Percentiles rank a stretch among this genome's conserved stretches.
These are phyloP conservation scores for Cryptococcus sp. DNA, from an alignment of 1,284 basidiomycete species.

Conservation along the genomic window DNA sequence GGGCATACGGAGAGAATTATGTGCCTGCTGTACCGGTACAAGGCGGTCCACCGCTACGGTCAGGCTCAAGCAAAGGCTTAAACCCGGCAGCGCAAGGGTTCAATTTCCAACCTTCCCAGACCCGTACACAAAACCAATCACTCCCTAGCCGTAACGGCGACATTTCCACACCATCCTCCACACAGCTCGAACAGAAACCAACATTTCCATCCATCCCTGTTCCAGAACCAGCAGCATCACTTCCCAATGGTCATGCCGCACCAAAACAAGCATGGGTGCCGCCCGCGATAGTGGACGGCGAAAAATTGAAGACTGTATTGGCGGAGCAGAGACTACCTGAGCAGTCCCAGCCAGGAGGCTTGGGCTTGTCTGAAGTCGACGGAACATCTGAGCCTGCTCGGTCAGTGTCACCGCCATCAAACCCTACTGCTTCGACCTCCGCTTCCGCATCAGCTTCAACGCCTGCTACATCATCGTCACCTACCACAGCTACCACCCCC, in stretches of 20 bases:
- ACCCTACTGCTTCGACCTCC: slow-evolving; percentile 12
- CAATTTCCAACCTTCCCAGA: slow-evolving; percentile 22
- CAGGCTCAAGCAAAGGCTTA: slow-evolving; percentile 25
- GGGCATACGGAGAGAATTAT: slow-evolving; percentile 10
- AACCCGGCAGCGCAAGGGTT: slow-evolving; percentile 49
- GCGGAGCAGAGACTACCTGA: neutral
- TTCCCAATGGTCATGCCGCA: slow-evolving; percentile 11
- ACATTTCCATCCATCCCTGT: slow-evolving; percentile 4
- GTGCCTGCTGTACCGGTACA: slow-evolving; percentile 1
- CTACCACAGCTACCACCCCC: slow-evolving; percentile 11
- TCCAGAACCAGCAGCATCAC: neutral
- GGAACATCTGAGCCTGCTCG: neutral
- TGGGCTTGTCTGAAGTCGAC: neutral
- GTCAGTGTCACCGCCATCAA: slow-evolving; percentile 2
- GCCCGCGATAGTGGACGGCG: slow-evolving; percentile 23
- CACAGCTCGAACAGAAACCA: slow-evolving; percentile 2
- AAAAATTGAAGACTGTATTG: slow-evolving; percentile 25
- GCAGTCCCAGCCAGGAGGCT: neutral
- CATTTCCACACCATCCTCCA: neutral
- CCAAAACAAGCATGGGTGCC: slow-evolving; percentile 1
- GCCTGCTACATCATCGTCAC: slow-evolving; percentile 6
- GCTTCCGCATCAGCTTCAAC: slow-evolving; percentile 18
- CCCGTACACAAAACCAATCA: slow-evolving; percentile 4
- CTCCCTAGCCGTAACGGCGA: slow-evolving; percentile 11
- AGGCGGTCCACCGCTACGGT: neutral